A percentile compares a stretch with the other conserved stretches of the same genome.
Evolutionary conservation across 768 basidiomycete genomes (phyloP).

Genomic region (Pisolithus tinctorius): DNA sequence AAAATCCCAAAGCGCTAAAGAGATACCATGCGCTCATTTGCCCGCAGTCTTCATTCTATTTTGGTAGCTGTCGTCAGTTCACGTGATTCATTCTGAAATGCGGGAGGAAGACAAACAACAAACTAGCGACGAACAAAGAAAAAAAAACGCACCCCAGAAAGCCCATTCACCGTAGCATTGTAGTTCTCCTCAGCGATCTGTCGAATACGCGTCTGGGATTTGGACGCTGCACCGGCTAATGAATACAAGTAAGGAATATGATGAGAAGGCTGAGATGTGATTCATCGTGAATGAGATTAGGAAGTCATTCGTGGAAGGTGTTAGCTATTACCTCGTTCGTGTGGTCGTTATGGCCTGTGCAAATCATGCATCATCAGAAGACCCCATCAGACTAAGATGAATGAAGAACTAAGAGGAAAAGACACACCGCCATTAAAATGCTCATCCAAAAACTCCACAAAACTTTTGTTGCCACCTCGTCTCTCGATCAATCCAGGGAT

Average conservation of each 20-base stretch:
- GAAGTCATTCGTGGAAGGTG: too few species aligned
- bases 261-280: constrained; percentile 59
- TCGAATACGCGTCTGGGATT: constrained; percentile 64
- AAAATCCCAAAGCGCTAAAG: constrained; percentile 78
- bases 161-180: constrained; percentile 58
- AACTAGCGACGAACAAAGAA: neutral
- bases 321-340: constrained; percentile 56
- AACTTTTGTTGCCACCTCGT: constrained; percentile 59
- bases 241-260: constrained; percentile 83
- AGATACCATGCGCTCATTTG: constrained; percentile 91
- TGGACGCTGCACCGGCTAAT: constrained; percentile 62
- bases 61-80: neutral
- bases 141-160: constrained; percentile 53
- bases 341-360: constrained; percentile 69
- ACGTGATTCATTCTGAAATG: neutral
- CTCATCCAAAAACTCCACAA: constrained; percentile 61
- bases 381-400: constrained; percentile 5
- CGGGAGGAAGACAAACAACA: too few species aligned
- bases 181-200: constrained; percentile 60
- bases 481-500: constrained; percentile 52
- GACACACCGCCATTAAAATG: constrained; percentile 41
- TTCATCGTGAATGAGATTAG: constrained; percentile 3
- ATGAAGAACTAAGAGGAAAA: neutral
- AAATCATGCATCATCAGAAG: neutral
- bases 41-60: constrained; percentile 84